Evolutionary conservation across 2,329 filamentous ascomycete genomes (phyloP).

Genomic region (Pyrenophora teres): DNA sequence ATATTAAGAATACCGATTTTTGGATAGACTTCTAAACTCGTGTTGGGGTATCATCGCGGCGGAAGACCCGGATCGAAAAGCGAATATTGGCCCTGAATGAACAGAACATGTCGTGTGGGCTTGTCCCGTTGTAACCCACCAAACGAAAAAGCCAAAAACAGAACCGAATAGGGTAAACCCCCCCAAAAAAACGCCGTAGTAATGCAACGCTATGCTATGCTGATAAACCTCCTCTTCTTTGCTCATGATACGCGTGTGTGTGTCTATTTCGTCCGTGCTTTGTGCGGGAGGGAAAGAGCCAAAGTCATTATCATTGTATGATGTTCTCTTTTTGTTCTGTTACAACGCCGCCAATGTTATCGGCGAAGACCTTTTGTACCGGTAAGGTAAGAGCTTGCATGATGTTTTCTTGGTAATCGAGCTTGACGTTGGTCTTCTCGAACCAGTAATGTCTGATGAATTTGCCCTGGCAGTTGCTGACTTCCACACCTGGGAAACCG

Average conservation of each 20-base stretch:
- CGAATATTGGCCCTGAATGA: no score
- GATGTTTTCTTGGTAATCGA: conserved; percentile 42
- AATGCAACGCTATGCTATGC: conserved; percentile 32
- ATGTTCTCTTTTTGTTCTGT: conserved; percentile 38
- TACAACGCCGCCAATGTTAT: conserved; percentile 35
- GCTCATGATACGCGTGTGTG: no score
- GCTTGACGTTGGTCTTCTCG: conserved; percentile 41
- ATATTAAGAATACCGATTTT: background rate
- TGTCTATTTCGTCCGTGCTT: no score
- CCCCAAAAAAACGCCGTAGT: conserved; percentile 26
- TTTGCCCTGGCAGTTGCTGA: conserved; percentile 44
- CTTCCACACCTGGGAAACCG: conserved; percentile 43
- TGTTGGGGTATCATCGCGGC: conserved; percentile 30
- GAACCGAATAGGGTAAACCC: background rate
- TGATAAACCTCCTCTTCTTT: conserved; percentile 3
- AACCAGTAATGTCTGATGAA: conserved; percentile 49
- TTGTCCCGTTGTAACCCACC: background rate
- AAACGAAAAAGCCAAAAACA: conserved; percentile 4
- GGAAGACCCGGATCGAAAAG: conserved; percentile 23
- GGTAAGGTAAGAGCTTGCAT: conserved; percentile 46
- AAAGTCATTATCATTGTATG: conserved; percentile 15
- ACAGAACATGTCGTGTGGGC: no score
- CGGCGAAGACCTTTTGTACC: conserved; percentile 42
- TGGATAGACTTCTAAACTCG: conserved; percentile 12
- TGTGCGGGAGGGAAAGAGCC: no score